phyloP scores from a whole-genome alignment of 331 rosid species.

The Ulmus americana region DNA sequence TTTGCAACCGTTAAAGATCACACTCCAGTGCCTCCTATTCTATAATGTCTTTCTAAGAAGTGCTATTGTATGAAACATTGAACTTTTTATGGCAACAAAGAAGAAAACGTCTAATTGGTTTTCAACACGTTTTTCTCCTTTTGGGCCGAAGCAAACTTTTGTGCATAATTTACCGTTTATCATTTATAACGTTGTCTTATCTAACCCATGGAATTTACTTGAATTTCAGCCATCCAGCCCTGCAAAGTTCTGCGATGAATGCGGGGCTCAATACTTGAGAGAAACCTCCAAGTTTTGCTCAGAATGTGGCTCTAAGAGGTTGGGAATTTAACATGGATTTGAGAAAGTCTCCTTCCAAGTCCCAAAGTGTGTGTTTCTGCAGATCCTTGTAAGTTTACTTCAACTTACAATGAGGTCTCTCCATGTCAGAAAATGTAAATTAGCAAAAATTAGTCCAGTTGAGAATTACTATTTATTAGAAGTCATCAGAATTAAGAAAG shows the following conservation, averaged over 20 bases:
- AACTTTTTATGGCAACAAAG: neutral
- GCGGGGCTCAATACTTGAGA: conserved; percentile 77
- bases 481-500: too few relatives aligned
- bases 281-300: conserved; percentile 94
- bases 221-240: conserved; percentile 66
- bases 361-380: neutral
- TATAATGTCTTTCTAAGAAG: too few relatives aligned
- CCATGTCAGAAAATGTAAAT: neutral
- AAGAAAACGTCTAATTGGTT: neutral
- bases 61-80: too few relatives aligned
- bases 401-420: neutral
- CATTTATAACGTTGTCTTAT: neutral
- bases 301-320: conserved; percentile 81
- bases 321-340: conserved; percentile 44
- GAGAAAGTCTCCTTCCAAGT: too few relatives aligned
- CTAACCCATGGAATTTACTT: conserved; percentile 8
- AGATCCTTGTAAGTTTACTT: neutral
- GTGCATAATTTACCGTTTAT: neutral
- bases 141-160: neutral
- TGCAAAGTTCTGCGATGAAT: conserved; percentile 89
- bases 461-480: too few relatives aligned
- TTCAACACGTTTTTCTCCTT: neutral
- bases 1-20: too few relatives aligned
- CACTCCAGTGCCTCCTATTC: too few relatives aligned
- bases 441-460: neutral